Evolutionary conservation across 1,284 basidiomycete species (phyloP).

Genomic region (Cutaneotrichosporon spelunceum): DNA sequence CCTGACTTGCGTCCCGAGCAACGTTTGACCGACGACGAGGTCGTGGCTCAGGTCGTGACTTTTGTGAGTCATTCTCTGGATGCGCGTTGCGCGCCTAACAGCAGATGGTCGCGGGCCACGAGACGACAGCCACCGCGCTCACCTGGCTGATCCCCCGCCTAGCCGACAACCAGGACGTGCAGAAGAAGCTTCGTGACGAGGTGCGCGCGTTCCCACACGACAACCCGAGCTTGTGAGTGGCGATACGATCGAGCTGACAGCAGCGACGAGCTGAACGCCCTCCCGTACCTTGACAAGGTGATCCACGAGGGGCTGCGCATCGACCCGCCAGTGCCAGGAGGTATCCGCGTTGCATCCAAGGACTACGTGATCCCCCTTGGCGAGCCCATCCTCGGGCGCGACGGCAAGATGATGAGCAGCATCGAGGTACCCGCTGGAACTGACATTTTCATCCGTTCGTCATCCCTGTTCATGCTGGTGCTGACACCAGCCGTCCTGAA

Average conservation of each 20-base stretch:
- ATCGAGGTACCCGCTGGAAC: constrained; percentile 36
- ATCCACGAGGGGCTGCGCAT: constrained; percentile 66
- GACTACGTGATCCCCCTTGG: constrained; percentile 63
- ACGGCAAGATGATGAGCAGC: constrained; percentile 43
- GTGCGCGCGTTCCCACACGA: constrained; percentile 52
- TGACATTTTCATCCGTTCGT: constrained; percentile 45
- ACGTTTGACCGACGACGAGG: constrained; percentile 63
- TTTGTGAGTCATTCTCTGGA: constrained; percentile 55
- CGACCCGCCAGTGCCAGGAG: constrained; percentile 64
- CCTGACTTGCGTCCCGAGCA: constrained; percentile 57
- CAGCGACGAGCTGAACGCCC: constrained; percentile 46
- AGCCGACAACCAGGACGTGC: constrained; percentile 57
- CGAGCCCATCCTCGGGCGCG: constrained; percentile 45
- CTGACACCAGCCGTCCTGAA: constrained; percentile 18
- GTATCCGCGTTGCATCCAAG: constrained; percentile 60
- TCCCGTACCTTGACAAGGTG: constrained; percentile 62
- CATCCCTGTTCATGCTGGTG: constrained; percentile 23
- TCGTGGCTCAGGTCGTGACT: constrained; percentile 70
- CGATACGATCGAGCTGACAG: not conserved
- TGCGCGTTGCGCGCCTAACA: not conserved
- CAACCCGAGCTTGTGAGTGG: constrained; percentile 5
- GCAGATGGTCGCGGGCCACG: constrained; percentile 60
- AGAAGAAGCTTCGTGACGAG: constrained; percentile 61
- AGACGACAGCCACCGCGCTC: constrained; percentile 68
- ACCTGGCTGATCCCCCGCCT: constrained; percentile 71